phyloP scores from a whole-genome alignment of 805 yeast genomes.

The Pichia rugopelliculosa region DNA sequence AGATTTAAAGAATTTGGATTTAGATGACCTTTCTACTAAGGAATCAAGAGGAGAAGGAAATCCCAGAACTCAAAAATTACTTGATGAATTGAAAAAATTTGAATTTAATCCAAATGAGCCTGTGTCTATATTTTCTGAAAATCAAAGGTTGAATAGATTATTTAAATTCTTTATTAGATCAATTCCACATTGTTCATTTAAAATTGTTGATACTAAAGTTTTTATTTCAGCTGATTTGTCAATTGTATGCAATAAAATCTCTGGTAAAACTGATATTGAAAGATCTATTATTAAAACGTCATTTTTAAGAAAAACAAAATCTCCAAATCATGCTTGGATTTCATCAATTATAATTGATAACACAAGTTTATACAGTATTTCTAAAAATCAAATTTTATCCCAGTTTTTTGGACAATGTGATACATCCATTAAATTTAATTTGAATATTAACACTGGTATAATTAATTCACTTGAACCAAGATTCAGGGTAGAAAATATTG shows the following conservation, averaged over 20 bases:
- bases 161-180: constrained; percentile 12
- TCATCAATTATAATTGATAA: constrained; percentile 6
- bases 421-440: constrained; percentile 9
- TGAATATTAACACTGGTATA: constrained; percentile 17
- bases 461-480: constrained; percentile 10
- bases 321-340: constrained; percentile 1
- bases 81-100: not conserved
- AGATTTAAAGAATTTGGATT: not conserved
- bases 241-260: not conserved
- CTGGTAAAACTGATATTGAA: constrained; percentile 8
- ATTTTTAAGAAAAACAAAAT: not conserved
- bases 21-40: not conserved
- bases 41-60: not conserved
- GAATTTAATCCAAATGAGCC: constrained; percentile 15
- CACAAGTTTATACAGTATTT: not conserved
- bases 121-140: constrained; percentile 15
- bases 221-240: constrained; percentile 1
- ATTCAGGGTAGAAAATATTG: constrained; percentile 9
- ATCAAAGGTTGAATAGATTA: constrained; percentile 9
- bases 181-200: constrained; percentile 20
- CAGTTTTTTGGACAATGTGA: constrained; percentile 7
- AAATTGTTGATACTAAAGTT: constrained; percentile 12
- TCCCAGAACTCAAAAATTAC: not conserved
- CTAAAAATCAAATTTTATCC: not conserved
- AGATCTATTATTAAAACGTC: constrained; percentile 1